A percentile compares a stretch with the other conserved stretches of the same genome.
Evolutionary conservation across 352 stramenopile species (phyloP).

Genomic region (Phytophthora kernoviae): DNA sequence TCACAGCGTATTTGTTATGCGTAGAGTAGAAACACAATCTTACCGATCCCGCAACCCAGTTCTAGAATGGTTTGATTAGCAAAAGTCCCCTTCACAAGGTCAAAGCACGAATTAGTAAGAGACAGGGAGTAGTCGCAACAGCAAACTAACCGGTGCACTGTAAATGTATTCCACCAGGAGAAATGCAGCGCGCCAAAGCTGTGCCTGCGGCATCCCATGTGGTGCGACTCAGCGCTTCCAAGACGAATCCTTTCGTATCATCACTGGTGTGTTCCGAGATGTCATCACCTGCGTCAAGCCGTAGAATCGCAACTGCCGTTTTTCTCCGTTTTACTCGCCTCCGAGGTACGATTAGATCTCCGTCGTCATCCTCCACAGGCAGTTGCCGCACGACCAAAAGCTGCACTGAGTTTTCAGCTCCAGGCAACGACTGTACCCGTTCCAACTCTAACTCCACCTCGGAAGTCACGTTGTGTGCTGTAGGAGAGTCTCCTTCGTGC

Average conservation of each 20-base stretch:
- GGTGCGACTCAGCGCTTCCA: constrained; percentile 24
- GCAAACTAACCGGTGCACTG: constrained; percentile 18
- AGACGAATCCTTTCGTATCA: constrained; percentile 14
- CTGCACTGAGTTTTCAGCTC: background rate
- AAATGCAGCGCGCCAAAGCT: constrained; percentile 63
- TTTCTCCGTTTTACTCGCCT: constrained; percentile 17
- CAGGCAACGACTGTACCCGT: background rate
- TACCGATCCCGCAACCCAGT: constrained; percentile 62
- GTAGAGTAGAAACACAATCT: background rate
- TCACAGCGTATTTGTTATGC: background rate
- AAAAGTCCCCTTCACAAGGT: constrained; percentile 30
- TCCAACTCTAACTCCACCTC: constrained; percentile 27
- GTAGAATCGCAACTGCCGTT: background rate
- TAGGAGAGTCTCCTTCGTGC: too few relatives aligned
- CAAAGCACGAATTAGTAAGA: constrained; percentile 6
- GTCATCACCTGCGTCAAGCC: background rate
- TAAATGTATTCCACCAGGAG: constrained; percentile 60
- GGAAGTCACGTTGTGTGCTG: constrained; percentile 21
- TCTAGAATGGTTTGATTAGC: constrained; percentile 45
- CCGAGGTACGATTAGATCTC: constrained; percentile 32
- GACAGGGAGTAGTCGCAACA: background rate
- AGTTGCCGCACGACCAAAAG: constrained; percentile 16
- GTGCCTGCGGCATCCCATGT: constrained; percentile 43
- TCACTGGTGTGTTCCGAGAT: background rate
- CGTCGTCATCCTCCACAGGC: constrained; percentile 21